Evolutionary conservation across 108 stramenopile genomes (phyloP).

Genomic region (Cylindrotheca closterium): DNA sequence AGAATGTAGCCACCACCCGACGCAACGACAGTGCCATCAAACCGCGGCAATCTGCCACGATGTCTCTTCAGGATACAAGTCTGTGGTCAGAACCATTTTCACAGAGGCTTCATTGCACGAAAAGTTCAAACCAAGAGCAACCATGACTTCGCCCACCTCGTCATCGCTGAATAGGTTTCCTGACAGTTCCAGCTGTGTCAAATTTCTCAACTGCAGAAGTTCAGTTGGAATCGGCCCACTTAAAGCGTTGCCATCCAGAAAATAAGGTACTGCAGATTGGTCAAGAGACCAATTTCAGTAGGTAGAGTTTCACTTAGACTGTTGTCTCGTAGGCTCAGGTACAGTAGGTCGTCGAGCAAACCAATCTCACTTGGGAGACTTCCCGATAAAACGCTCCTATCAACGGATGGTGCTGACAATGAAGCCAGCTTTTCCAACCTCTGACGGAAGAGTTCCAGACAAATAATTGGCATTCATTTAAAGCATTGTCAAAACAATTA

Average conservation of each 20-base stretch:
- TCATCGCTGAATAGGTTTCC: no score
- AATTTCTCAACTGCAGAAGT: constrained; percentile 19
- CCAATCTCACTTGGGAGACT: not conserved
- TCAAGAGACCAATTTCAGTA: not conserved
- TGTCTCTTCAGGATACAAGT: no score
- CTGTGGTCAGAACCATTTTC: no score
- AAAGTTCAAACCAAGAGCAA: no score
- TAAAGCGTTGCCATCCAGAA: constrained; percentile 56
- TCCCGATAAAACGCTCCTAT: not conserved
- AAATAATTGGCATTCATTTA: constrained; percentile 23
- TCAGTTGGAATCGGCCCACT: constrained; percentile 29
- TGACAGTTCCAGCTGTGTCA: no score
- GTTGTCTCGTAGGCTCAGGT: not conserved
- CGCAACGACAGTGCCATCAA: no score
- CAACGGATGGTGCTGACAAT: no score
- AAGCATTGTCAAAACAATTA: constrained; percentile 31
- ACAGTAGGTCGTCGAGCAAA: not conserved
- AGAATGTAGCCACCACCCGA: no score
- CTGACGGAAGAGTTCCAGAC: constrained; percentile 17
- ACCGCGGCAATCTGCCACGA: no score
- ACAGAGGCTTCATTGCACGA: no score
- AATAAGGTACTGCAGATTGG: constrained; percentile 31
- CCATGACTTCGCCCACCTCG: no score
- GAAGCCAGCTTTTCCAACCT: constrained; percentile 48
- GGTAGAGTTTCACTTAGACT: not conserved